Conservation (phyloP, 108 stramenopile species). For the Bacterosira constricta region DNA sequence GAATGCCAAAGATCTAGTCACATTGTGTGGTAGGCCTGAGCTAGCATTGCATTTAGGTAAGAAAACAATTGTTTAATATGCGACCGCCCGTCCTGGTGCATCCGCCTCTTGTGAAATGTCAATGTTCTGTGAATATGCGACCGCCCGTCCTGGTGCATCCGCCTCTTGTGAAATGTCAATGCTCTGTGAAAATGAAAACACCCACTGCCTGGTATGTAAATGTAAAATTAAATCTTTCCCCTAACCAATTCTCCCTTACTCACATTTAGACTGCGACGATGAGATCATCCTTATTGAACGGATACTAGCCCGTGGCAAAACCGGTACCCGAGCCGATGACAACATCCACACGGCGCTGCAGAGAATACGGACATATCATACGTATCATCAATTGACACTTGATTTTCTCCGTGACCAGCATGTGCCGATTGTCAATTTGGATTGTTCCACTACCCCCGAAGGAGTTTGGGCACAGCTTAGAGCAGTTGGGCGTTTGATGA, state of each 20-base stretch:
- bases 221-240: too few species aligned
- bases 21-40: conserved; percentile 78
- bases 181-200: too few species aligned
- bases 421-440: conserved; percentile 83
- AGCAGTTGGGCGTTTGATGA: conserved; percentile 56
- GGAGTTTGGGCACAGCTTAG: conserved; percentile 81
- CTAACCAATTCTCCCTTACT: too few species aligned
- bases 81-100: too few species aligned
- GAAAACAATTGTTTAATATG: too few species aligned
- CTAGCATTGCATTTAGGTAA: conserved; percentile 81
- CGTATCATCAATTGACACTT: conserved; percentile 69
- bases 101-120: too few species aligned
- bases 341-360: conserved; percentile 82
- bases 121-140: too few species aligned
- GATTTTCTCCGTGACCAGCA: conserved; percentile 79
- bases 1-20: conserved; percentile 74
- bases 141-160: too few species aligned
- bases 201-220: too few species aligned
- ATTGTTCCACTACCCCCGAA: conserved; percentile 77
- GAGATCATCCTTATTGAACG: conserved; percentile 80
- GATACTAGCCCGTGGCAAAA: conserved; percentile 66
- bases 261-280: conserved; percentile 82
- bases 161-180: too few species aligned
- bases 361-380: conserved; percentile 77
- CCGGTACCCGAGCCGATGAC: conserved; percentile 68